phyloP scores from a whole-genome alignment of 2,329 filamentous ascomycete species.

The Cladosporium sp. region DNA sequence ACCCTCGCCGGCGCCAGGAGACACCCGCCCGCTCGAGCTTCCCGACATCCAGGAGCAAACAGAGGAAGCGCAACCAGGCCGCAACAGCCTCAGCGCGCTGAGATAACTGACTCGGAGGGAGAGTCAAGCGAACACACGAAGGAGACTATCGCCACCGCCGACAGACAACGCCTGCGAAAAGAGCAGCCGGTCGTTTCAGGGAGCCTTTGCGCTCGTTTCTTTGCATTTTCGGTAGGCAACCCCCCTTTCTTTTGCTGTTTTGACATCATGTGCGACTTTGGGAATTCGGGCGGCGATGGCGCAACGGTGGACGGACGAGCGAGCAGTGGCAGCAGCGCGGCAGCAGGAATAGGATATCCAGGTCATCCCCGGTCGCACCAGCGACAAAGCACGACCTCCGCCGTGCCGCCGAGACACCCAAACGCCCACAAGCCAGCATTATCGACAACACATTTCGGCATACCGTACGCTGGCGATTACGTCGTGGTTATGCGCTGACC shows the following conservation, averaged over 20 bases:
- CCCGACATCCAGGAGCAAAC: slow-evolving; percentile 14
- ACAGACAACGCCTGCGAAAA: slow-evolving; percentile 12
- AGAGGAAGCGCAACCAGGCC: not conserved
- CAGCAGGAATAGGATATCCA: not conserved
- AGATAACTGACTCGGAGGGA: not conserved
- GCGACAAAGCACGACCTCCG: too few relatives aligned
- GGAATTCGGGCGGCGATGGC: not conserved
- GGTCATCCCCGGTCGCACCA: not conserved
- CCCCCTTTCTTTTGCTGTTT: not conserved
- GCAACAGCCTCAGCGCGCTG: slow-evolving; percentile 4
- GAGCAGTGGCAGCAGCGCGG: not conserved
- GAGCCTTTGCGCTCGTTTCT: slow-evolving; percentile 28
- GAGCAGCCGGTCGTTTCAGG: slow-evolving; percentile 14
- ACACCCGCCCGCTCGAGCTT: slow-evolving; percentile 5
- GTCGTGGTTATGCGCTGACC: not conserved
- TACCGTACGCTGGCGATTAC: too few relatives aligned
- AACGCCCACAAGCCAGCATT: too few relatives aligned
- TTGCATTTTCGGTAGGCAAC: slow-evolving; percentile 23
- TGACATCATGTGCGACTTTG: not conserved
- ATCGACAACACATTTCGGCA: too few relatives aligned
- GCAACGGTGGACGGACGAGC: not conserved
- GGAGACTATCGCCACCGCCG: slow-evolving; percentile 3
- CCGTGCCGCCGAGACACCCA: too few relatives aligned
- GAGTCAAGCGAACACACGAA: slow-evolving; percentile 1
- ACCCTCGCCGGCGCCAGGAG: not conserved